Percentiles rank a stretch among this genome's conserved stretches.
Evolutionary conservation across 768 basidiomycete genomes (phyloP).

Genomic region (Panus rudis): DNA sequence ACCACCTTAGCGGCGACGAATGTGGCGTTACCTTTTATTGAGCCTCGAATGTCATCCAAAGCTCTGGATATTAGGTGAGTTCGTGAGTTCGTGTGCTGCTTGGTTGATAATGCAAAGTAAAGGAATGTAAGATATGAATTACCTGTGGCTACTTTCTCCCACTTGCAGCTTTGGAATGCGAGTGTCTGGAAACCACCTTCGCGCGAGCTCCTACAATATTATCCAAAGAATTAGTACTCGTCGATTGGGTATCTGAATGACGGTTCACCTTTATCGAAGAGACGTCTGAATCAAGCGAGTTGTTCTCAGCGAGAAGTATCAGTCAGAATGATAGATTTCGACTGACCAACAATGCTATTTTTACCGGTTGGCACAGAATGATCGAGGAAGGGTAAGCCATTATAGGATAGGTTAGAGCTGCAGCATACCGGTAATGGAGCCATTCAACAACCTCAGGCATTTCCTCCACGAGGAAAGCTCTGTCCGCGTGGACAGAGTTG

Average conservation of each 20-base stretch:
- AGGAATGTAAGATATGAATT: no score
- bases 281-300: slow-evolving; percentile 45
- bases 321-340: background rate
- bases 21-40: slow-evolving; percentile 53
- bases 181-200: slow-evolving; percentile 66
- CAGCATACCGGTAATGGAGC: slow-evolving; percentile 76
- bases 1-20: background rate
- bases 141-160: no score
- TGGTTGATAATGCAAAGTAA: no score
- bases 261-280: slow-evolving; percentile 67
- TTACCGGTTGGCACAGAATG: slow-evolving; percentile 2
- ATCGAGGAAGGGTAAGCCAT: background rate
- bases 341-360: slow-evolving; percentile 64
- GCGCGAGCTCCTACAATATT: slow-evolving; percentile 52
- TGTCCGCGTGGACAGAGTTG: slow-evolving; percentile 81
- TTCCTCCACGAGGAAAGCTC: slow-evolving; percentile 59
- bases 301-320: background rate
- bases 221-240: no score
- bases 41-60: slow-evolving; percentile 71
- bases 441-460: slow-evolving; percentile 80
- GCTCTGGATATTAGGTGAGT: slow-evolving; percentile 43
- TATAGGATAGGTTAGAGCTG: no score
- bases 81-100: no score
- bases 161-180: slow-evolving; percentile 11
- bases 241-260: background rate